phyloP scores from a whole-genome alignment of 2,329 filamentous ascomycete species.

The Paraconiothyrium brasiliense region DNA sequence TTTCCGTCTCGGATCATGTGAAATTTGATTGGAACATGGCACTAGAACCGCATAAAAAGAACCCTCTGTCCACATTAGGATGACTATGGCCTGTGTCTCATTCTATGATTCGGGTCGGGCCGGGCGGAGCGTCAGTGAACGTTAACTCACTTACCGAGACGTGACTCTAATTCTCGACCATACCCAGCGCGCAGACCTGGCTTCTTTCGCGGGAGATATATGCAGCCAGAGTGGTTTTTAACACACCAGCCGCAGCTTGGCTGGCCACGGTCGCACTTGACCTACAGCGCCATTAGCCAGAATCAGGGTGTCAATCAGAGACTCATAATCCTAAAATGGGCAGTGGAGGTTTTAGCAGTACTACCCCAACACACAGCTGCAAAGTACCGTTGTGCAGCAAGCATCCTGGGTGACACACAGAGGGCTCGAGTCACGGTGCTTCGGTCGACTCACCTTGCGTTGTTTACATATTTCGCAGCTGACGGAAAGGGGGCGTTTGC shows the following conservation, averaged over 20 bases:
- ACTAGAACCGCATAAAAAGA: neutral
- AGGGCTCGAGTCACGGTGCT: neutral
- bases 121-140: neutral
- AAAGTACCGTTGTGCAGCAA: neutral
- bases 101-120: neutral
- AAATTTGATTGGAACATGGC: neutral
- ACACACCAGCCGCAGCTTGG: constrained; percentile 79
- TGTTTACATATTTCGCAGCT: constrained; percentile 81
- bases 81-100: neutral
- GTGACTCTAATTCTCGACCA: constrained; percentile 68
- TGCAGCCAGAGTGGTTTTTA: constrained; percentile 71
- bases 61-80: neutral
- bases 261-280: constrained; percentile 74
- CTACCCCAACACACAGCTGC: neutral
- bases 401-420: neutral
- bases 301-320: neutral
- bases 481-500: constrained; percentile 62
- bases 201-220: constrained; percentile 75
- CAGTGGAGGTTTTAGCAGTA: neutral
- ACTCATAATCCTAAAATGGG: neutral
- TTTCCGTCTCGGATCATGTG: neutral
- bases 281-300: constrained; percentile 40
- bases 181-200: constrained; percentile 70
- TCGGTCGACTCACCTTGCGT: constrained; percentile 63
- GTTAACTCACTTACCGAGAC: constrained; percentile 59